Conservation (phyloP, 2,329 filamentous ascomycete genomes). For the Westerdykella sp. region DNA sequence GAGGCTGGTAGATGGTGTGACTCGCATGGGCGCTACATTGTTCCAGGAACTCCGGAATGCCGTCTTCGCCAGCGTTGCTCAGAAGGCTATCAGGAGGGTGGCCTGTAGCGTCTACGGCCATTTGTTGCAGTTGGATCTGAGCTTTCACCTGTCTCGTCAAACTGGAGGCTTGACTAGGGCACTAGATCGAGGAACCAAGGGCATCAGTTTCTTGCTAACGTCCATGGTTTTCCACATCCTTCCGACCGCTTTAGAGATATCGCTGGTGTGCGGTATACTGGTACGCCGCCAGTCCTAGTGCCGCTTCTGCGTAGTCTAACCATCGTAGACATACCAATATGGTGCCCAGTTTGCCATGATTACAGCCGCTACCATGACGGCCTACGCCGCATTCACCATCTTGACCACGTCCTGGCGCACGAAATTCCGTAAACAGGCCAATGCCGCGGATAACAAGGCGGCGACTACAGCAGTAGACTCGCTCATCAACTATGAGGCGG, state of each 20-base stretch:
- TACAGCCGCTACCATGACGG: slow-evolving; percentile 83
- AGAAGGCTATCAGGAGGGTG: slow-evolving; percentile 89
- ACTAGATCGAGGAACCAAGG: slow-evolving; percentile 95
- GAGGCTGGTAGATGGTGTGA: slow-evolving; percentile 59
- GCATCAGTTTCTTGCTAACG: slow-evolving; percentile 92
- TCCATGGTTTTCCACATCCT: slow-evolving; percentile 99
- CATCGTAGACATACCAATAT: slow-evolving; percentile 74
- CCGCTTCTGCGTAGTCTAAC: slow-evolving; percentile 6
- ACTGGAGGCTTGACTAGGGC: slow-evolving; percentile 90
- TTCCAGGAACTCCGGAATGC: slow-evolving; percentile 95
- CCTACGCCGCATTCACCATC: slow-evolving; percentile 95
- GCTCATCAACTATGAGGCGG: slow-evolving; percentile 96
- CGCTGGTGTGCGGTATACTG: slow-evolving; percentile 90
- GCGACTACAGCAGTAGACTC: slow-evolving; percentile 95
- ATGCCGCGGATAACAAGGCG: slow-evolving; percentile 91
- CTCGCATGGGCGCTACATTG: slow-evolving; percentile 78
- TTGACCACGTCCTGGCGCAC: slow-evolving; percentile 95
- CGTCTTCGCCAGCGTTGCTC: slow-evolving; percentile 91
- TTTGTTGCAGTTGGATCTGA: slow-evolving; percentile 77
- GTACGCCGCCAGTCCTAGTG: slow-evolving; percentile 33
- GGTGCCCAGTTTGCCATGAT: slow-evolving; percentile 87
- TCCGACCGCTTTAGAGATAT: slow-evolving; percentile 87
- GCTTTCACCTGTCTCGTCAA: slow-evolving; percentile 90
- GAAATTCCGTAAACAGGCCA: slow-evolving; percentile 89
- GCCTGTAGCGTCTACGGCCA: slow-evolving; percentile 91